Base-by-base conservation (phyloP, 768 basidiomycete genomes). In the Tylopilus vinaceipallidus region DNA sequence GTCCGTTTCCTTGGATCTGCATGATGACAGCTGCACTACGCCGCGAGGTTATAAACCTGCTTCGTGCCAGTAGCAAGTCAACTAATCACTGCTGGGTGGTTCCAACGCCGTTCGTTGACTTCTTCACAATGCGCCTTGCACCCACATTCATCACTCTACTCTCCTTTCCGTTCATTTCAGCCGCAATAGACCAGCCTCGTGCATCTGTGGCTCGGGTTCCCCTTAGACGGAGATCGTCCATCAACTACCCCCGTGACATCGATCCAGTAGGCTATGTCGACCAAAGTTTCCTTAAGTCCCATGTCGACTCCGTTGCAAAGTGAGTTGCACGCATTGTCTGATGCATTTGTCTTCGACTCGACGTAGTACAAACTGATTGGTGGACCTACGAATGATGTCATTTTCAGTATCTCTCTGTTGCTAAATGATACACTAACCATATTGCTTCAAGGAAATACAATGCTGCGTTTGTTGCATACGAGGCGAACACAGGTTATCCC, bases 401-500 rank as follows among this genome's bases (percentile, higher is more conserved):
- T 17, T 42, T 33, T 44, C 12, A n/a, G 33, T 12, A 19, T 45
- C 38, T 29, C 23, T 13, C n/a, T 45, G 30, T 30, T 26, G 8
- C 19, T 16, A 11, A 6, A 16, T 20, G 17, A 50, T n/a, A n/a
- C n/a, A 33, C 20, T 53, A 17, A 57, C 46, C 10, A 23, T 26
- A 20, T 39, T 13, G 34, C 11, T 5, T 32, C 29, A 52, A 79
- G 79, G 34, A 80, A 80, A 69, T 59, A 76, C 41, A 54, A 58
- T 17, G 60, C 57, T n/a, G 72, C 75, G 14, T 73, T 79, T 49
- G 61, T 58, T 32, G 73, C 77, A 8, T 79, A 69, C 47, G 57
- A 74, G 50, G 63, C 44, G n/a, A 79, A 80, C 56, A 77, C 72
- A 6, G 78, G 79, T 10, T 44, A 52, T 13, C 53, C 56, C 0